These are phyloP conservation scores for Mycotypha africana DNA, from an alignment of 371 early-diverging fungal genomes.

Conservation along the genomic window DNA sequence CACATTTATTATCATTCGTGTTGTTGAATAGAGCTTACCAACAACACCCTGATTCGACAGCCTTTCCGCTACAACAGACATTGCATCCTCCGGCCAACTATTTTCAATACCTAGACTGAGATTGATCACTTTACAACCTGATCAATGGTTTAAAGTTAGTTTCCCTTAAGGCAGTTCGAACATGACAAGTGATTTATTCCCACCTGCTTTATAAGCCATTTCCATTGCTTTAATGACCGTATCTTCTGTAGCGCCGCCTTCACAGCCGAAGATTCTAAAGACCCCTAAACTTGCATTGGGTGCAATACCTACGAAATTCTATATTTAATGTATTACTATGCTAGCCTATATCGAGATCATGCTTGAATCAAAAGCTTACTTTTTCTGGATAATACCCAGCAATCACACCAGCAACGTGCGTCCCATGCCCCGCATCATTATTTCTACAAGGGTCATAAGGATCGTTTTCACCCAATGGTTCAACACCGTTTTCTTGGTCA, in stretches of 20 bases:
- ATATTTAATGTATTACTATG: too few species aligned
- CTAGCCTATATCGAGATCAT: too few species aligned
- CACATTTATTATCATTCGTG: too few species aligned
- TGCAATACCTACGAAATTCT: slow-evolving; percentile 60
- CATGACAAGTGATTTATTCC: too few species aligned
- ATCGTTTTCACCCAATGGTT: slow-evolving; percentile 1
- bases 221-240: slow-evolving; percentile 64
- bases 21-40: slow-evolving; percentile 12
- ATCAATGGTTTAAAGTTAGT: too few species aligned
- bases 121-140: slow-evolving; percentile 59
- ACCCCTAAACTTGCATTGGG: slow-evolving; percentile 57
- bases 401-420: slow-evolving; percentile 65
- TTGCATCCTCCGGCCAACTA: slow-evolving; percentile 53
- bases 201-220: slow-evolving; percentile 59
- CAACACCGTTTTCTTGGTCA: too few species aligned
- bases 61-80: slow-evolving; percentile 44
- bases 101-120: slow-evolving; percentile 67
- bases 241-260: slow-evolving; percentile 56
- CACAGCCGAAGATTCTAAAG: slow-evolving; percentile 69
- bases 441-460: slow-evolving; percentile 16
- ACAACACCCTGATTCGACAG: slow-evolving; percentile 31
- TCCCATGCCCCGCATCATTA: slow-evolving; percentile 47
- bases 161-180: too few species aligned
- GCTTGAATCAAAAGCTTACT: slow-evolving; percentile 14
- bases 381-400: slow-evolving; percentile 44